Evolutionary conservation across 2,329 filamentous ascomycete species (phyloP).

Genomic region (Leptographium wingfieldii): DNA sequence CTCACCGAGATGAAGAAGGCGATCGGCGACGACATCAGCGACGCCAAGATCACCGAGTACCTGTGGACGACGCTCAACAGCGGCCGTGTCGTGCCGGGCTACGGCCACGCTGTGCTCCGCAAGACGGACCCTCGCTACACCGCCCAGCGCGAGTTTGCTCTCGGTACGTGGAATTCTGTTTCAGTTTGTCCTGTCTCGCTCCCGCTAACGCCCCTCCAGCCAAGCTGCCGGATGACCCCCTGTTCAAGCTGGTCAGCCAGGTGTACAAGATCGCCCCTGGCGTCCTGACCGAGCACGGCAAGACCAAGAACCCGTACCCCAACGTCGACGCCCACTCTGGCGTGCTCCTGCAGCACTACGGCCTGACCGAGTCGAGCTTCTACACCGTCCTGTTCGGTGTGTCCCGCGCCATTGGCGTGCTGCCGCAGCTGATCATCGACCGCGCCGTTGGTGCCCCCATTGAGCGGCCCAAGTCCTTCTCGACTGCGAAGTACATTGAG

Average conservation of each 20-base stretch:
- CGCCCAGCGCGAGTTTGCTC: constrained; percentile 94
- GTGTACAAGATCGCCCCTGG: constrained; percentile 99
- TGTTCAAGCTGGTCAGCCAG: constrained; percentile 99
- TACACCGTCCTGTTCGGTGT: constrained; percentile 99
- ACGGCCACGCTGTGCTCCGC: constrained; percentile 96
- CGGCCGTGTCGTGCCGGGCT: constrained; percentile 93
- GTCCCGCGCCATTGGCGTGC: constrained; percentile 91
- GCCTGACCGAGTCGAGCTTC: constrained; percentile 96
- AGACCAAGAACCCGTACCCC: constrained; percentile 99
- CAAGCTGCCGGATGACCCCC: constrained; percentile 91
- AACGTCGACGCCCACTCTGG: constrained; percentile 98
- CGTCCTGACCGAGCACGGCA: constrained; percentile 98
- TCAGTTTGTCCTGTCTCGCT: background rate
- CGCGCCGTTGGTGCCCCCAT: constrained; percentile 93
- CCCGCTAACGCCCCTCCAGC: constrained; percentile 20
- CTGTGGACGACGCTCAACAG: constrained; percentile 94
- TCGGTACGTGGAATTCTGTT: constrained; percentile 26
- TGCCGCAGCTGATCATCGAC: constrained; percentile 99
- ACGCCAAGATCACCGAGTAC: constrained; percentile 96
- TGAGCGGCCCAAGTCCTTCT: constrained; percentile 98
- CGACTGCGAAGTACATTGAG: constrained; percentile 92
- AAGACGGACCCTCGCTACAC: constrained; percentile 99
- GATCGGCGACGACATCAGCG: constrained; percentile 87
- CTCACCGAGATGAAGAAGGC: constrained; percentile 97
- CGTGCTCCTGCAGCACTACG: constrained; percentile 99